A percentile compares a stretch with the other conserved stretches of the same genome.
Evolutionary conservation across 345 rosid species (phyloP).

Genomic region (Eucalyptus sideroxylon): DNA sequence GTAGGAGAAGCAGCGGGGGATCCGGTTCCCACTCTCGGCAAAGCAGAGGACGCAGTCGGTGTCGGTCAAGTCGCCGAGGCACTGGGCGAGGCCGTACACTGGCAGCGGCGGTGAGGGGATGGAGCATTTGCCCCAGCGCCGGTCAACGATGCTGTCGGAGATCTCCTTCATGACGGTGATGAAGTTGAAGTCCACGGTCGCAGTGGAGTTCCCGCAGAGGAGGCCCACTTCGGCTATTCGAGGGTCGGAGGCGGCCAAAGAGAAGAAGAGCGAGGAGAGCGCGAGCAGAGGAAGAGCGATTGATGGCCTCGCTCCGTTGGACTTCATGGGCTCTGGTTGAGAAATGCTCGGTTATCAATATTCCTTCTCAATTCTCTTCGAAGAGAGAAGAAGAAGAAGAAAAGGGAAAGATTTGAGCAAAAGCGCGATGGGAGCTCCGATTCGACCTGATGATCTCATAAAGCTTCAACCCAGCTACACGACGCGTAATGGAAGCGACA

Average conservation of each 20-base stretch:
- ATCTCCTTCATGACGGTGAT: slow-evolving; percentile 3
- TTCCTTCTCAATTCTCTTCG: not conserved
- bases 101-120: not conserved
- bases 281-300: not conserved
- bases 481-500: not conserved
- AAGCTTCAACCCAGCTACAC: too few relatives aligned
- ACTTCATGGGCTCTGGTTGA: not conserved
- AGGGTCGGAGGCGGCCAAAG: not conserved
- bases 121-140: not conserved
- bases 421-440: not conserved
- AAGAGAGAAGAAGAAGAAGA: not conserved
- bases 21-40: slow-evolving; percentile 1
- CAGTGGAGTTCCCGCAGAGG: not conserved
- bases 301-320: not conserved
- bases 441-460: not conserved
- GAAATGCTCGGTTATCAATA: not conserved
- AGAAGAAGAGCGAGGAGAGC: not conserved
- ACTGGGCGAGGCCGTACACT: slow-evolving; percentile 24
- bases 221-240: not conserved
- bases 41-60: slow-evolving; percentile 31
- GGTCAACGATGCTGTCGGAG: not conserved
- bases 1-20: slow-evolving; percentile 15
- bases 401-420: not conserved
- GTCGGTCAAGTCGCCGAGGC: slow-evolving; percentile 26
- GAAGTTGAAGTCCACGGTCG: not conserved